Percentiles rank a stretch among this genome's conserved stretches.
Conservation (phyloP, 1,284 basidiomycete species). For the Malassezia vespertilionis region DNA sequence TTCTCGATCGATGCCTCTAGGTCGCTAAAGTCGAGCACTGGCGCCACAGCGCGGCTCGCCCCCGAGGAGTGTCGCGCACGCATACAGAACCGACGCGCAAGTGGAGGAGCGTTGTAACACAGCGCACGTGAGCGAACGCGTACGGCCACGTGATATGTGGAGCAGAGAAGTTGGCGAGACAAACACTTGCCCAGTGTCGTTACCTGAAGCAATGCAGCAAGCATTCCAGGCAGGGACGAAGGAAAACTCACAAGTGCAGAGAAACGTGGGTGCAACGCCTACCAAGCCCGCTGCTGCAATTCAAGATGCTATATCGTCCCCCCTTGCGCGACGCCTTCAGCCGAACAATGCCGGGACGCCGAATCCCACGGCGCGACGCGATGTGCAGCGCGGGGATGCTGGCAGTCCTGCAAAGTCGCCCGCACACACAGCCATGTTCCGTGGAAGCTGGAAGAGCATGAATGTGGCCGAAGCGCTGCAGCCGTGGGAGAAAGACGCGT, state of each 20-base stretch:
- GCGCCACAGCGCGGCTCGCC: neutral
- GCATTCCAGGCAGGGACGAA: slow-evolving; percentile 6
- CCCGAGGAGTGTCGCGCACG: neutral
- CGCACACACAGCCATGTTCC: slow-evolving; percentile 1
- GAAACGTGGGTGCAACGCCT: neutral
- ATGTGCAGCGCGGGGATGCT: neutral
- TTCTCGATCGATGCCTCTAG: slow-evolving; percentile 23
- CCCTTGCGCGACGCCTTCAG: slow-evolving; percentile 11
- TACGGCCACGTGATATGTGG: neutral
- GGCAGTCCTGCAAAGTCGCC: neutral
- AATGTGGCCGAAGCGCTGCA: slow-evolving; percentile 34
- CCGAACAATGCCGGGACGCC: neutral
- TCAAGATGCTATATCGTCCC: neutral
- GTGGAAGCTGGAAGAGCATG: slow-evolving; percentile 31
- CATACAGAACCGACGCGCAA: neutral
- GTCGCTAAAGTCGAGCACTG: slow-evolving; percentile 28
- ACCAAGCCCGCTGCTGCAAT: neutral
- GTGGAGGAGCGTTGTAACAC: neutral
- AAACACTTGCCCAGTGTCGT: slow-evolving; percentile 1
- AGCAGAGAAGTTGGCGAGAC: neutral
- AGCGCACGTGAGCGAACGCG: neutral
- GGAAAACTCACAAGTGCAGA: slow-evolving; percentile 12
- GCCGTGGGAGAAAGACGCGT: slow-evolving; percentile 40
- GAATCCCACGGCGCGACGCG: neutral
- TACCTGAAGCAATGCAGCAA: neutral